phyloP scores from a whole-genome alignment of 305 asterid genomes.

The Rubia balearica region DNA sequence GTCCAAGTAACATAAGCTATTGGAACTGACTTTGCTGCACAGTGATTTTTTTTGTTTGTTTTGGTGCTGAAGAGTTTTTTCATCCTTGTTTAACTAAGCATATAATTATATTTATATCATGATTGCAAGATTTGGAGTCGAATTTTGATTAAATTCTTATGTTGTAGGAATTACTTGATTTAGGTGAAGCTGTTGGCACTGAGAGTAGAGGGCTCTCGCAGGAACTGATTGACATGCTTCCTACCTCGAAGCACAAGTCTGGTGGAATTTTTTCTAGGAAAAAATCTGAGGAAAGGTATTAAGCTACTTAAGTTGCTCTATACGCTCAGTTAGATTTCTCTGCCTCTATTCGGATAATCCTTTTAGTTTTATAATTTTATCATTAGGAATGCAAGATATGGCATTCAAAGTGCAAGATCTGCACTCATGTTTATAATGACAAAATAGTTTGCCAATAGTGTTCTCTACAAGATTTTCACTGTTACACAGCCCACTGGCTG shows the following conservation, averaged over 20 bases:
- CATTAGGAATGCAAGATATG: too few relatives aligned
- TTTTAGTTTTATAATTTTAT: too few relatives aligned
- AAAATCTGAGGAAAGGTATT: constrained; percentile 66
- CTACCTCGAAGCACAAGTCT: constrained; percentile 65
- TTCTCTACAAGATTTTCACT: too few relatives aligned
- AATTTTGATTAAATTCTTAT: neutral
- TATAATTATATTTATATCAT: too few relatives aligned
- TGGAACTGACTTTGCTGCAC: too few relatives aligned
- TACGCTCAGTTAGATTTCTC: neutral
- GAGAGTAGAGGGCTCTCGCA: constrained; percentile 77
- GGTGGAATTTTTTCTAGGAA: constrained; percentile 70
- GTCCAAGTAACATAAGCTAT: too few relatives aligned
- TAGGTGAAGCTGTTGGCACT: constrained; percentile 76
- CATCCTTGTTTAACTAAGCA: neutral
- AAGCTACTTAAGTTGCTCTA: constrained; percentile 3
- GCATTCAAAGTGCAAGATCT: too few relatives aligned
- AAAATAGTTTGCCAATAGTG: too few relatives aligned
- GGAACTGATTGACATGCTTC: constrained; percentile 65
- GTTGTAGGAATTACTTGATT: constrained; percentile 70
- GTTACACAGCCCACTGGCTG: too few relatives aligned
- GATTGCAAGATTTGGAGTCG: neutral
- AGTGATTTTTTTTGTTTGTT: neutral
- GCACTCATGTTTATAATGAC: too few relatives aligned
- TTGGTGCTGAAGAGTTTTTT: neutral
- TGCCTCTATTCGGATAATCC: neutral